A percentile compares a stretch with the other conserved stretches of the same genome.
Evolutionary conservation across 2,329 filamentous ascomycete species (phyloP).

Genomic region (Chalaropsis ovoidea): DNA sequence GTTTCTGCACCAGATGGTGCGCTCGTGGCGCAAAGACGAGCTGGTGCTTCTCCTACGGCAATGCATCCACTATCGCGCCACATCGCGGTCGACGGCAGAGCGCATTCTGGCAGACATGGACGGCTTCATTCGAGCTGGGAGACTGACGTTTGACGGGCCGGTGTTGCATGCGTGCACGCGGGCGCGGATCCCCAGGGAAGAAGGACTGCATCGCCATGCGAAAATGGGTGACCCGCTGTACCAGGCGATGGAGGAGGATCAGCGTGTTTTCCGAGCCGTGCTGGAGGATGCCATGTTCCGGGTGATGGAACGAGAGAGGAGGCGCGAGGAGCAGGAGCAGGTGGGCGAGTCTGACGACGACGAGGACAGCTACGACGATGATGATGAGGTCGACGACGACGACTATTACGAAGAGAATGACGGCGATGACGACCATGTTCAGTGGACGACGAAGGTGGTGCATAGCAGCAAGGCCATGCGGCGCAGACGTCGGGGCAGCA

Average conservation of each 20-base stretch:
- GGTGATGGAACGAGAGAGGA: not conserved
- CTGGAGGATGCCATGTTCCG: not conserved
- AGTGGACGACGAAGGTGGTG: conserved; percentile 4
- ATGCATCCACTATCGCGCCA: conserved; percentile 10
- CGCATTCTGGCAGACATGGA: not conserved
- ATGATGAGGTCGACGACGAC: not conserved
- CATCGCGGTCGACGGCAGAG: not conserved
- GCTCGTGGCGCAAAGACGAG: conserved; percentile 9
- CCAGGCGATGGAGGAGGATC: not conserved
- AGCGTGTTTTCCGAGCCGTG: not conserved
- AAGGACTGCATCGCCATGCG: not conserved
- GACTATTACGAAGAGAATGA: not conserved
- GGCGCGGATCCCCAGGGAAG: not conserved
- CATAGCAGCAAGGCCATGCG: conserved; percentile 6
- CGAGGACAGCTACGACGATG: not conserved
- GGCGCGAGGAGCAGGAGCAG: not conserved
- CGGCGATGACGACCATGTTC: not conserved
- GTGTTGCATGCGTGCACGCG: not conserved
- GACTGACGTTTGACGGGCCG: not conserved
- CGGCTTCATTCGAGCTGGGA: not conserved
- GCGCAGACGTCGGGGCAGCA: not conserved
- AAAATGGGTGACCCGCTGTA: not conserved
- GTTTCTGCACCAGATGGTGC: conserved; percentile 14
- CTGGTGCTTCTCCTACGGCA: conserved; percentile 14
- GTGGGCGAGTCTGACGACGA: not conserved